Conservation (phyloP, 2,329 filamentous ascomycete species). For the Apiospora phragmitis region DNA sequence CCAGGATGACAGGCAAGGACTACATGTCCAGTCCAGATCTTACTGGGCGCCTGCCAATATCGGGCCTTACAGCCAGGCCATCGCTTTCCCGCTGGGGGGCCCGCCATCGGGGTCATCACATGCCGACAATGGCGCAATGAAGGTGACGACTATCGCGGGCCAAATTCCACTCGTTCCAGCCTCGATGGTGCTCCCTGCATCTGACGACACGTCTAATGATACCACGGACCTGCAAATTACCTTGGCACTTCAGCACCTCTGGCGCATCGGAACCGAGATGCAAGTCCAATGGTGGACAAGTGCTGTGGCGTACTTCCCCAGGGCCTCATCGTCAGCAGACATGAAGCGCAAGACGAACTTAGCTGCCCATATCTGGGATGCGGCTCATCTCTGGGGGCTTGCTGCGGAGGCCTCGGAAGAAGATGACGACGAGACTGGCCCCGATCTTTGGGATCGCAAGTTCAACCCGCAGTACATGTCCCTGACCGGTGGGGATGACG, state of each 20-base stretch:
- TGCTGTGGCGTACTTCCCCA: slow-evolving; percentile 72
- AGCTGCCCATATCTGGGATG: slow-evolving; percentile 49
- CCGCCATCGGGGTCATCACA: slow-evolving; percentile 15
- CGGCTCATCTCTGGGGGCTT: slow-evolving; percentile 39
- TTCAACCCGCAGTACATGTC: slow-evolving; percentile 55
- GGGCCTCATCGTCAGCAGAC: slow-evolving; percentile 22
- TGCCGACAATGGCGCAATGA: not conserved
- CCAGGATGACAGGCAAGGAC: slow-evolving; percentile 49
- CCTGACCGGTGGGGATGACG: slow-evolving; percentile 33
- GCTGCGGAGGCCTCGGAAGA: slow-evolving; percentile 41
- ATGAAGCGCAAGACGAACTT: slow-evolving; percentile 38
- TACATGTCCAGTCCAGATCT: slow-evolving; percentile 90
- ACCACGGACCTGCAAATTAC: slow-evolving; percentile 58
- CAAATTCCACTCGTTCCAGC: slow-evolving; percentile 87
- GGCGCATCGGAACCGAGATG: slow-evolving; percentile 75
- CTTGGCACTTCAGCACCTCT: slow-evolving; percentile 85
- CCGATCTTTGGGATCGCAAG: slow-evolving; percentile 69
- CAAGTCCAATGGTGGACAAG: slow-evolving; percentile 73
- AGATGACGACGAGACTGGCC: slow-evolving; percentile 47
- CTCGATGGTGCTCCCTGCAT: slow-evolving; percentile 65
- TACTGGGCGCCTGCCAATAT: slow-evolving; percentile 99
- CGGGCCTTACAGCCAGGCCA: slow-evolving; percentile 92
- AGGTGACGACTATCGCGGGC: slow-evolving; percentile 70
- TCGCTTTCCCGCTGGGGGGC: slow-evolving; percentile 50
- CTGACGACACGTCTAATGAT: slow-evolving; percentile 28